phyloP scores from a whole-genome alignment of 805 yeast species.

The Spathaspora gorwiae region DNA sequence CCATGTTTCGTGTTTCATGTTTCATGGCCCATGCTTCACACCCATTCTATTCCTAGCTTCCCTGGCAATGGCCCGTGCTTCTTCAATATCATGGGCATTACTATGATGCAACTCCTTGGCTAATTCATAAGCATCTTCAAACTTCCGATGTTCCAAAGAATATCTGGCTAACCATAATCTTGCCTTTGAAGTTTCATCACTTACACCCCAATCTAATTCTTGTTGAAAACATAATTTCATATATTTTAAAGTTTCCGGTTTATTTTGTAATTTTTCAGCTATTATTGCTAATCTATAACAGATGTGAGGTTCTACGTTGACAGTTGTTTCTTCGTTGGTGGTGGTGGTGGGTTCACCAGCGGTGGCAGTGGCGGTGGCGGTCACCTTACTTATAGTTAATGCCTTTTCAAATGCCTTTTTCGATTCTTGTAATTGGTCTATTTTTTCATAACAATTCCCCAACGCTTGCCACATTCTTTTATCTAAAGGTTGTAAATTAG shows the following conservation, averaged over 20 bases:
- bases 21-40: too few relatives aligned
- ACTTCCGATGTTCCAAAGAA: slow-evolving; percentile 54
- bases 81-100: slow-evolving; percentile 82
- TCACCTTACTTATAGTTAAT: slow-evolving; percentile 44
- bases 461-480: slow-evolving; percentile 95
- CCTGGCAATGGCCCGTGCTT: slow-evolving; percentile 77
- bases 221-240: slow-evolving; percentile 68
- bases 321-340: neutral
- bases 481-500: slow-evolving; percentile 82
- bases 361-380: slow-evolving; percentile 11
- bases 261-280: slow-evolving; percentile 53
- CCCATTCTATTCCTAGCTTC: slow-evolving; percentile 61
- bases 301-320: slow-evolving; percentile 38
- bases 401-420: slow-evolving; percentile 81
- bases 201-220: slow-evolving; percentile 59
- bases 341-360: too few relatives aligned
- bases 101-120: slow-evolving; percentile 67
- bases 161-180: slow-evolving; percentile 79
- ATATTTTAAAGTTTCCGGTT: slow-evolving; percentile 49
- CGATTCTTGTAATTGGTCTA: slow-evolving; percentile 66
- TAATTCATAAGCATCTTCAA: slow-evolving; percentile 64
- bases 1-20: too few relatives aligned
- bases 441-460: slow-evolving; percentile 82
- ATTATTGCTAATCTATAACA: slow-evolving; percentile 66
- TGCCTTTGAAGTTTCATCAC: slow-evolving; percentile 75